Evolutionary conservation across 768 basidiomycete species (phyloP).

Genomic region (Cubamyces sp.): DNA sequence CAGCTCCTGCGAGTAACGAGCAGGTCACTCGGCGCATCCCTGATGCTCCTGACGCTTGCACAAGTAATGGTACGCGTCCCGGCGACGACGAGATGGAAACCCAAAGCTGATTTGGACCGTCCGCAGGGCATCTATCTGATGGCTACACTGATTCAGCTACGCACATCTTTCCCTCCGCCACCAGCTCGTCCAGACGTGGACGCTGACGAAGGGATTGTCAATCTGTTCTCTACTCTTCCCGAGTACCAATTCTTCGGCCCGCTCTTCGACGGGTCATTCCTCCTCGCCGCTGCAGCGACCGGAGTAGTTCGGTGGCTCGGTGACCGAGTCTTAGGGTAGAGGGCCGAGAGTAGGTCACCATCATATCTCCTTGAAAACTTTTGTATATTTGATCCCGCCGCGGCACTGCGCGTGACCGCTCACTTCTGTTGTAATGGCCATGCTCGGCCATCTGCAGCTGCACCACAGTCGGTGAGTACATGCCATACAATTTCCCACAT

Average conservation of each 20-base stretch:
- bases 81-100: neutral
- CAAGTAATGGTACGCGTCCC: conserved; percentile 73
- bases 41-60: conserved; percentile 77
- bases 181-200: conserved; percentile 32
- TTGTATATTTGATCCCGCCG: neutral
- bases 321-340: conserved; percentile 30
- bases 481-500: too few species aligned
- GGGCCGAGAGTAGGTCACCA: neutral
- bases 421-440: too few species aligned
- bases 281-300: conserved; percentile 57
- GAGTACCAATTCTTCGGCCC: conserved; percentile 73
- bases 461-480: too few species aligned
- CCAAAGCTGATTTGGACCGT: neutral
- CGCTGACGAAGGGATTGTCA: conserved; percentile 35
- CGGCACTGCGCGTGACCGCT: neutral
- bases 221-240: conserved; percentile 75
- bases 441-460: too few species aligned
- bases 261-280: conserved; percentile 75
- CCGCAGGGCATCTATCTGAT: conserved; percentile 79
- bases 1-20: conserved; percentile 68
- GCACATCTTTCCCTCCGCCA: conserved; percentile 77
- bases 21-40: conserved; percentile 69
- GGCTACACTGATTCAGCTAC: conserved; percentile 80
- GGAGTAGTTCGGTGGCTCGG: conserved; percentile 57
- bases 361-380: neutral